Base-by-base conservation (phyloP, 768 basidiomycete species). In the Podaxis sp. region DNA sequence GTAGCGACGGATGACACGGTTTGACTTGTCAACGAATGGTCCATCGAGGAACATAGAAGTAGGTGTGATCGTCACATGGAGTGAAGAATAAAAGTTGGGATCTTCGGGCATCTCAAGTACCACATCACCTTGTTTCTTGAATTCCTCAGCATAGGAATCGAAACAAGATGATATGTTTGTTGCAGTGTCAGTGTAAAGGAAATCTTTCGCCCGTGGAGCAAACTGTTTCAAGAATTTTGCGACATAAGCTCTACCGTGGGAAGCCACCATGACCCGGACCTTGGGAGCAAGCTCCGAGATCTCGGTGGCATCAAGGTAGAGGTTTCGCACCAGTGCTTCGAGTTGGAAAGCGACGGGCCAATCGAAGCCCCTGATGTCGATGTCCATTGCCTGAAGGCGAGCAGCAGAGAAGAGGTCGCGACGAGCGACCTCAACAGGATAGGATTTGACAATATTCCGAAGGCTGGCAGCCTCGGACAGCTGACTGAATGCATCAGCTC, bases 301-400 rank as follows among this genome's bases (percentile, higher is more conserved):
- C 65, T 88, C 86, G 35, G 62, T 64, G 25, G 80, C 69, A 64
- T 85, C 82, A 18, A 85, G 71, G 18, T 70, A 55, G 48, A 76
- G 68, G 48, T 72, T 73, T 28, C 71, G 72, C 16, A 77, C 50
- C 9, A 81, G 66, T 0, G 77, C 74, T 57, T 85, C 81, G 35
- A 87, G 70, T 65, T 88, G 86, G 63, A 86, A 88, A 0, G 84
- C 80, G 14, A 88, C 74, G 37, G 64, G 63, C 82, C 80, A 86
- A 5, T 76, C 68, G 6, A 83, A 64, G 11, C 27, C 28, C 27
- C 44, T 60, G 28, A 82, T 65, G 70, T 74, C 76, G 1, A 13
- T 36, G 9, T 69, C 60, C 40, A 80, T 72, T 28, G 62, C 37
- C 2, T 65, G 58, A 42, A 81, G 65, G 3, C 69, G 69, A 9